Evolutionary conservation across 495 filamentous ascomycete genomes (phyloP).

Genomic region (Neurospora africana): DNA sequence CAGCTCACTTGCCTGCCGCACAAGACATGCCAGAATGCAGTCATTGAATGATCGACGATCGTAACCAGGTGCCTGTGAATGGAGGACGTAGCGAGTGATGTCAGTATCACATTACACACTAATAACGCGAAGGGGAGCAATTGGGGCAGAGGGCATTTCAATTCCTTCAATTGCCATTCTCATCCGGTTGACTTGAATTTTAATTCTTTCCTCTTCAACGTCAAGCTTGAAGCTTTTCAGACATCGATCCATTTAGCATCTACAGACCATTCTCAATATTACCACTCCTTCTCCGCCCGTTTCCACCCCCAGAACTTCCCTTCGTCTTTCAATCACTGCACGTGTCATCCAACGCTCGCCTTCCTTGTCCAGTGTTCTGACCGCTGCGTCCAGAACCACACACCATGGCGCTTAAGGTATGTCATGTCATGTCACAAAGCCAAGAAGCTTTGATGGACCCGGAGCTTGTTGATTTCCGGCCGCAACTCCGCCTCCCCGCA

Average conservation of each 20-base stretch:
- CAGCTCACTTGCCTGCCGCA: not conserved
- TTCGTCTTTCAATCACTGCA: not conserved
- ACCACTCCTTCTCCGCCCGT: not conserved
- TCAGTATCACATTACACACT: not conserved
- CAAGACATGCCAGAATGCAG: not conserved
- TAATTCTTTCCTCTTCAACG: not conserved
- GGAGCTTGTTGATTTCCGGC: not conserved
- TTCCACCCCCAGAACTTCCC: not conserved
- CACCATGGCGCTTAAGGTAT: conserved; percentile 40
- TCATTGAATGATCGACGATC: not conserved
- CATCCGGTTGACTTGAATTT: not conserved
- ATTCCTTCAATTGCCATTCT: not conserved
- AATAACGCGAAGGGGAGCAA: not conserved
- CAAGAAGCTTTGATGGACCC: not conserved
- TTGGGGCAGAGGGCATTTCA: not conserved
- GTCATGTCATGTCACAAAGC: not conserved
- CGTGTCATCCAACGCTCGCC: not conserved
- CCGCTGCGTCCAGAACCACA: not conserved
- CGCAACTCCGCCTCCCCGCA: not conserved
- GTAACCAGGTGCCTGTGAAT: not conserved
- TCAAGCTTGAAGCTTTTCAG: not conserved
- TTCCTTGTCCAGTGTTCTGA: not conserved
- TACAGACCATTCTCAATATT: not conserved
- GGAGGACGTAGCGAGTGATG: not conserved
- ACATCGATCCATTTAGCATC: not conserved